Evolutionary conservation across 1,284 basidiomycete genomes (phyloP).

Genomic region (Sanghuangporus sanghuang): DNA sequence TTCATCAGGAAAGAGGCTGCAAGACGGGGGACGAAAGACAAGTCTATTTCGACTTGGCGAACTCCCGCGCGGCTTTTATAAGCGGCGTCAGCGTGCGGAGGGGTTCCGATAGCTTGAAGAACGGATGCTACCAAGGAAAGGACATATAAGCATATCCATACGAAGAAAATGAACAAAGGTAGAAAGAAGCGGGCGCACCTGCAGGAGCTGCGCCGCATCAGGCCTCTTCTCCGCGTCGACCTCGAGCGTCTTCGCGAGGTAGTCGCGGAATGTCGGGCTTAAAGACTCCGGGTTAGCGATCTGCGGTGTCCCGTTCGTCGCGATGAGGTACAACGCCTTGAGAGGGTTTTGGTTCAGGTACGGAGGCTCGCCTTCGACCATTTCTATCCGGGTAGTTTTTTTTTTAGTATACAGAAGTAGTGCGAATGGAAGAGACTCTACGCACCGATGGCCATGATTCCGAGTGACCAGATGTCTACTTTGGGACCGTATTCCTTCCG

Average conservation of each 20-base stretch:
- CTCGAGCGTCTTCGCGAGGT: conserved; percentile 85
- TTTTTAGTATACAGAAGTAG: neutral
- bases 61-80: conserved; percentile 90
- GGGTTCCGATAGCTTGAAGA: conserved; percentile 85
- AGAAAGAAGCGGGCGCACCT: conserved; percentile 35
- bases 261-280: conserved; percentile 84
- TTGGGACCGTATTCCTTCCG: conserved; percentile 98
- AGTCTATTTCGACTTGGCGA: conserved; percentile 58
- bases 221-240: conserved; percentile 94
- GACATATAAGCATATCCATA: neutral
- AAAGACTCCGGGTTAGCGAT: conserved; percentile 95
- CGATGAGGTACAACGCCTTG: conserved; percentile 93
- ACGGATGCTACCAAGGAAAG: conserved; percentile 59
- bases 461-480: conserved; percentile 97
- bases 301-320: conserved; percentile 96
- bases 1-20: neutral
- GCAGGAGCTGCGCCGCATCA: conserved; percentile 77
- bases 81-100: conserved; percentile 83
- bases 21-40: neutral
- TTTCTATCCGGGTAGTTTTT: conserved; percentile 53
- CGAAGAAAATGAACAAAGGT: conserved; percentile 5
- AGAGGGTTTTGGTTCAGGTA: conserved; percentile 97
- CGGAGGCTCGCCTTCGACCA: conserved; percentile 99
- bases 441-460: conserved; percentile 97
- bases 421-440: conserved; percentile 10